Conservation (phyloP, 495 filamentous ascomycete genomes). For the Parathielavia hyrcaniae region DNA sequence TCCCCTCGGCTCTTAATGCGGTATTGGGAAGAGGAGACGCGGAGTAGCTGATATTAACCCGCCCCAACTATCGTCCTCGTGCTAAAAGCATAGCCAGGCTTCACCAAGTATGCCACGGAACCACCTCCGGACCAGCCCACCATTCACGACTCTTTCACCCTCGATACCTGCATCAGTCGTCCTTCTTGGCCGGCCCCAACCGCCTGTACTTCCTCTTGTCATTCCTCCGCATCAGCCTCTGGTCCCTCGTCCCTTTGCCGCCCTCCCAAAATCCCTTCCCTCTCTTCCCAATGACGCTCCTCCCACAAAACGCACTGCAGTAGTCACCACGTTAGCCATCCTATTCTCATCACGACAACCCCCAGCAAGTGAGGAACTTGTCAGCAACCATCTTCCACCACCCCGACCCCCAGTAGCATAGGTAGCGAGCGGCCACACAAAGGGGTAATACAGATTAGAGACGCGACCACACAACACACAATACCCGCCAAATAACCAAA, state of each 20-base stretch:
- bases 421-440: no score
- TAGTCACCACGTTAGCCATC: neutral
- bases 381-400: neutral
- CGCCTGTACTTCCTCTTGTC: slow-evolving; percentile 68
- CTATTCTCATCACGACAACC: neutral
- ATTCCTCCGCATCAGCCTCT: slow-evolving; percentile 62
- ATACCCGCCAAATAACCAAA: neutral
- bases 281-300: slow-evolving; percentile 56
- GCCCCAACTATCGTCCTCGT: no score
- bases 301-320: slow-evolving; percentile 55
- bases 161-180: slow-evolving; percentile 11
- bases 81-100: no score
- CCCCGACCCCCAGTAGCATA: neutral
- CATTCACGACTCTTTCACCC: no score
- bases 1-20: no score
- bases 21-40: no score
- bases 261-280: slow-evolving; percentile 88
- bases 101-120: no score
- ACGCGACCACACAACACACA: neutral
- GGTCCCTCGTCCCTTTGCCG: slow-evolving; percentile 76
- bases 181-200: slow-evolving; percentile 32
- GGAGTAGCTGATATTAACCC: no score
- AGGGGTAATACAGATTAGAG: neutral
- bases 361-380: neutral
- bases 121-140: no score